Base-by-base conservation (phyloP, 306 rosid species). In the Sicyos edulis region DNA sequence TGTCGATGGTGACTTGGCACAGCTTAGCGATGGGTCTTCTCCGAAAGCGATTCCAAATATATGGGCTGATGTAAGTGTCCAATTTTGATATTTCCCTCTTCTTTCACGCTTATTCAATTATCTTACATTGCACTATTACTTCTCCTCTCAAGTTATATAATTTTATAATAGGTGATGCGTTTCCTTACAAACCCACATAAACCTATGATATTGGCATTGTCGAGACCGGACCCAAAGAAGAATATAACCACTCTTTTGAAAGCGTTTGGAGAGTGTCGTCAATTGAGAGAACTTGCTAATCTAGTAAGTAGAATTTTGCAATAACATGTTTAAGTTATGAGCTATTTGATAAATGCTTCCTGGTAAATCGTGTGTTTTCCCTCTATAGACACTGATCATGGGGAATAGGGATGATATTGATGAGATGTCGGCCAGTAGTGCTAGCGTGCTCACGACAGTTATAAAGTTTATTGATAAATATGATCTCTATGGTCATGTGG, bases 221-320 rank as follows among this genome's bases (percentile, higher is more conserved):
- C 97, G 74, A 86, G 97, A 64, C 93, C 97, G 3, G 97, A 91
- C 75, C 91, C 97, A 12, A 91, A 91, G 83, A 91, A 91, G 89
- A 91, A 91, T 60, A 8, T 91, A 73, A 91, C 91, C 77, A 91
- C 97, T 54, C 89, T 91, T 32, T 75, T 91, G 63, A 91, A 91
- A 81, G 91, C 97, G 16, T 91, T 87, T 68, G 97, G 97, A 29
- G 97, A 91, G 63, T 86, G 93, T 61, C 91, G 91, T 54, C 91
- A 96, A 17, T 77, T 91, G 20, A 80, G 81, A 79, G 93, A 91
- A 45, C 93, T 91, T 17, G 97, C 97, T 79, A 91, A 89, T 74
- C 93, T 91, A 80, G 97, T 91, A 78, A 83, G 96, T 80, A 45
- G 9, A 52, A 63, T 75, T 79, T 16, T 74, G 69, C 63, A 22